phyloP scores from a whole-genome alignment of 257 asterid species.

The Ballota nigra region DNA sequence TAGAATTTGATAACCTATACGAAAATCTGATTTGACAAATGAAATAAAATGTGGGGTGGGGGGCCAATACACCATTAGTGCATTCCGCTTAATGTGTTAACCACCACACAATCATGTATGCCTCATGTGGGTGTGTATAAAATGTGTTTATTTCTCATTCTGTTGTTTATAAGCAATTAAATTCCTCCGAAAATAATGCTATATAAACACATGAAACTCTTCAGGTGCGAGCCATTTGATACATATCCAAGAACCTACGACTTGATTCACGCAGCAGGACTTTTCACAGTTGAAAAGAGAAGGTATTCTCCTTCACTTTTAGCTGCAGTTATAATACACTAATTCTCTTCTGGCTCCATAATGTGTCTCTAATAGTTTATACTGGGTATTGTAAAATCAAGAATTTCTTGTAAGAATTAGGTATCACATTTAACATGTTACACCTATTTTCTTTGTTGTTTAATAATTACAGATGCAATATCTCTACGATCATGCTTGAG shows the following conservation, averaged over 20 bases:
- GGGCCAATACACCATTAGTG: background rate
- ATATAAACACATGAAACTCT: conserved; percentile 12
- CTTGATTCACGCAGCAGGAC: conserved; percentile 53
- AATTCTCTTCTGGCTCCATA: background rate
- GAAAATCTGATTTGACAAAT: too few species aligned
- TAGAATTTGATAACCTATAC: too few species aligned
- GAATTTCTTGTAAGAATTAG: background rate
- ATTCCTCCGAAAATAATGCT: background rate
- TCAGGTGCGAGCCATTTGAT: conserved; percentile 82
- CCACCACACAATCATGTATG: background rate
- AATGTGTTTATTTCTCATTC: background rate
- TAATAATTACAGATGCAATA: conserved; percentile 57
- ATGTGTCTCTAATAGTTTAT: background rate
- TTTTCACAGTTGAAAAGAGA: conserved; percentile 61
- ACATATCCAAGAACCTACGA: conserved; percentile 84
- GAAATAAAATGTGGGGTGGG: too few species aligned
- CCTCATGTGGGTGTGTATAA: background rate
- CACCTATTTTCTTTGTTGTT: background rate
- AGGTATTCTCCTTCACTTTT: conserved; percentile 32
- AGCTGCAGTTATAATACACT: background rate
- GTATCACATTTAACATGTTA: background rate
- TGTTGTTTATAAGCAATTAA: background rate
- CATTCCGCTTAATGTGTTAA: background rate
- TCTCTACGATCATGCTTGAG: conserved; percentile 76
- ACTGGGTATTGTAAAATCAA: too few species aligned